These are phyloP conservation scores for sunflower (Helianthus annuus) DNA, from an alignment of 129 eudicot species.

Conservation along the genomic window HanXRQr2.0-SUNRISE NC_035445.2:118334317-118334816, in stretches of 20 bases:
- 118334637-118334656: not conserved
- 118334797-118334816: not conserved
- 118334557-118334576: slow-evolving; percentile 54
- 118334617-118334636: not conserved
- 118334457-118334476: not conserved
- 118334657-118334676: too few relatives aligned
- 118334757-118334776: not conserved
- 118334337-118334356: slow-evolving; percentile 75
- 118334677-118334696: not conserved
- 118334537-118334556: slow-evolving; percentile 46
- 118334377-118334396: slow-evolving; percentile 73
- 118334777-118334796: not conserved
- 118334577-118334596: slow-evolving; percentile 65
- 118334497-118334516: not conserved
- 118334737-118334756: not conserved
- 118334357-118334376: slow-evolving; percentile 75
- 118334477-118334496: not conserved
- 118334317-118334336: slow-evolving; percentile 85
- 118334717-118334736: not conserved
- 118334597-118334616: slow-evolving; percentile 55
- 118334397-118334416: slow-evolving; percentile 94
- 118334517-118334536: slow-evolving; percentile 77
- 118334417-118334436: slow-evolving; percentile 15
- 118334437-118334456: not conserved
- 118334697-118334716: not conserved